Evolutionary conservation across 139 green algal genomes (phyloP).

Genomic region (Pycnococcus provasolii): DNA sequence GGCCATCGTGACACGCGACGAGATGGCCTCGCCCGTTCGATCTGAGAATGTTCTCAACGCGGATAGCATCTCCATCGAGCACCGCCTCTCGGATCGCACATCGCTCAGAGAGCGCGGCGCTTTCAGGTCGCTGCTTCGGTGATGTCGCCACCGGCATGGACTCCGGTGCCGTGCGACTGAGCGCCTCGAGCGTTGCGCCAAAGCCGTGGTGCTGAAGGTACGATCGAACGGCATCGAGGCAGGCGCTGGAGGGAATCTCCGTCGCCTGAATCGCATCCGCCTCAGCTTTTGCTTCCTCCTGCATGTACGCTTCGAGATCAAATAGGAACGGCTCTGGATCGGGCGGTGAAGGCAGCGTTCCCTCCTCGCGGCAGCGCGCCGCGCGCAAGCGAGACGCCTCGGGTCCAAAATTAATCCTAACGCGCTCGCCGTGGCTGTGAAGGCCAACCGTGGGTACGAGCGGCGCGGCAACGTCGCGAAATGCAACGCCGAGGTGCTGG

Average conservation of each 20-base stretch:
- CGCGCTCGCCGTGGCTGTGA: conserved; percentile 47
- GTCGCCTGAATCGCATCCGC: conserved; percentile 39
- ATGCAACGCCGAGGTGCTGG: conserved; percentile 58
- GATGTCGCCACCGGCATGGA: not conserved
- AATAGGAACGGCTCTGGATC: conserved; percentile 53
- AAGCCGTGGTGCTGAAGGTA: conserved; percentile 70
- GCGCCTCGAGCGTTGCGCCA: conserved; percentile 46
- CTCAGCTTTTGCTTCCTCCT: conserved; percentile 43
- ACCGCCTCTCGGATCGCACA: conserved; percentile 28
- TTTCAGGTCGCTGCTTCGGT: conserved; percentile 5
- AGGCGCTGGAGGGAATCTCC: conserved; percentile 28
- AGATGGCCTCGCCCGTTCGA: not conserved
- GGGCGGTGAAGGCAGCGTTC: too few relatives aligned
- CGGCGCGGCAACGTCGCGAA: conserved; percentile 39
- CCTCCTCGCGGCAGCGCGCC: too few relatives aligned
- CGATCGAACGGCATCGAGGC: conserved; percentile 51
- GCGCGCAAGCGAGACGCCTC: too few relatives aligned
- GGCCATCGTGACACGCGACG: not conserved
- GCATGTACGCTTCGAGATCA: conserved; percentile 55
- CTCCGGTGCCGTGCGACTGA: conserved; percentile 43
- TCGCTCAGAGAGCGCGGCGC: conserved; percentile 21
- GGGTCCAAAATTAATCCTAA: too few relatives aligned
- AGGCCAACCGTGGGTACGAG: conserved; percentile 75
- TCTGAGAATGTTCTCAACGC: conserved; percentile 8
- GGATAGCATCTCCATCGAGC: conserved; percentile 29